Base-by-base conservation (phyloP, 768 basidiomycete species). In the Boletus speciosus region DNA sequence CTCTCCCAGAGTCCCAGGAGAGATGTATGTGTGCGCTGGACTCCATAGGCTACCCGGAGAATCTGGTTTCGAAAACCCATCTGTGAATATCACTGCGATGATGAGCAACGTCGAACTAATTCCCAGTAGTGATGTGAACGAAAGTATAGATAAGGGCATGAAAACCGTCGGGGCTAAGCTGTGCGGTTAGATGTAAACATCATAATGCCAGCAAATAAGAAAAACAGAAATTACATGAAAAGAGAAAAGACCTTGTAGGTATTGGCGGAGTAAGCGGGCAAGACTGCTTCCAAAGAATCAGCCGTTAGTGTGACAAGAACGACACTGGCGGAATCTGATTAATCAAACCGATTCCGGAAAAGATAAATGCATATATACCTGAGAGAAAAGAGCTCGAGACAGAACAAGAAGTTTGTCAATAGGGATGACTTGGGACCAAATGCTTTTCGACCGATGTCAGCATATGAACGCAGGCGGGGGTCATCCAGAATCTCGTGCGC, bases 281-380 rank as follows among this genome's bases (percentile, higher is more conserved):
- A 74, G 47, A 98, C 74, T 3, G 80, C 77, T 65, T 91, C 80
- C 55, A 97, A 68, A 8, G 90, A 90, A 69, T 98, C 95, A 10
- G 89, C 92, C 58, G 90, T 91, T 4, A 98, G 71, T 2, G 94
- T 91, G 45, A 97, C 81, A n/a, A 96, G 80, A 47, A 93, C 81
- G 32, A 97, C 91, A 56, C 88, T 90, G 47, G 9, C 46, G 37
- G 54, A n/a, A 42, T 14, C 5, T 42, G 15, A 16, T 51, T 15
- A 53, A 19, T 38, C 32, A 56, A 43, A 32, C 47, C 8, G n/a
- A 40, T 0, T 15, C 23, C 7, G 29, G 43, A 19, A 47, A 46
- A 36, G 5, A 36, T 47, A 41, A 16, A 29, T 32, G 21, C 2
- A 57, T 41, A 64, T 77, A 27, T 49, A 88, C 89, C 86, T 82